Evolutionary conservation across 441 rosid genomes (phyloP).

Genomic region (Pelargonium citronellum): DNA sequence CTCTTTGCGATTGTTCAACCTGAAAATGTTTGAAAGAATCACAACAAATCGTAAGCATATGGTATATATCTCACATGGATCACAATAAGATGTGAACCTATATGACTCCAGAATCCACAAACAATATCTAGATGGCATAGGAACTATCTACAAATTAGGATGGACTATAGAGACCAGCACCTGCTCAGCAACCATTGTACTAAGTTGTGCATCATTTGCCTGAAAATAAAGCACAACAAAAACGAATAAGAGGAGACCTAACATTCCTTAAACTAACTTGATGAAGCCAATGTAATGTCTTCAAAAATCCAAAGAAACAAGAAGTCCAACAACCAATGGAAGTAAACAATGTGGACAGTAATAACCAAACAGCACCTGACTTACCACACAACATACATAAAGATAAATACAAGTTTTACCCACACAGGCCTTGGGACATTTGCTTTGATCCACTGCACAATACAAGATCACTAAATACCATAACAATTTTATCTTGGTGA

Average conservation of each 20-base stretch:
- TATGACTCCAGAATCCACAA: neutral
- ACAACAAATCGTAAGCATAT: neutral
- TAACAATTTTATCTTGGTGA: neutral
- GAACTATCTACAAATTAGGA: neutral
- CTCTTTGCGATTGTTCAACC: constrained; percentile 92
- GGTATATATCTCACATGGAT: neutral
- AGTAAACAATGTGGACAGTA: neutral
- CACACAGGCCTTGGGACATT: neutral
- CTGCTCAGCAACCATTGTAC: constrained; percentile 99
- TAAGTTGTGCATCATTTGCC: constrained; percentile 99
- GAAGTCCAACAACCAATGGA: neutral
- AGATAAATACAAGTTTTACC: neutral
- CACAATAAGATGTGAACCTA: neutral
- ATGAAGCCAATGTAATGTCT: too few species aligned
- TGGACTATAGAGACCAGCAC: constrained; percentile 26
- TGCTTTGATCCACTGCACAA: neutral
- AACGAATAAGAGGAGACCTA: neutral
- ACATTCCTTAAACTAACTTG: neutral
- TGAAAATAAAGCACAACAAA: constrained; percentile 25
- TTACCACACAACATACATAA: neutral
- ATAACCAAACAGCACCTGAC: constrained; percentile 5
- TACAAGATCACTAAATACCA: neutral
- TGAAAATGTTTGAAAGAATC: constrained; percentile 21
- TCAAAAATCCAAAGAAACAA: neutral
- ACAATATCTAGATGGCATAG: neutral